Evolutionary conservation across 2,329 filamentous ascomycete genomes (phyloP).

Genomic region (Apiospora hydei): DNA sequence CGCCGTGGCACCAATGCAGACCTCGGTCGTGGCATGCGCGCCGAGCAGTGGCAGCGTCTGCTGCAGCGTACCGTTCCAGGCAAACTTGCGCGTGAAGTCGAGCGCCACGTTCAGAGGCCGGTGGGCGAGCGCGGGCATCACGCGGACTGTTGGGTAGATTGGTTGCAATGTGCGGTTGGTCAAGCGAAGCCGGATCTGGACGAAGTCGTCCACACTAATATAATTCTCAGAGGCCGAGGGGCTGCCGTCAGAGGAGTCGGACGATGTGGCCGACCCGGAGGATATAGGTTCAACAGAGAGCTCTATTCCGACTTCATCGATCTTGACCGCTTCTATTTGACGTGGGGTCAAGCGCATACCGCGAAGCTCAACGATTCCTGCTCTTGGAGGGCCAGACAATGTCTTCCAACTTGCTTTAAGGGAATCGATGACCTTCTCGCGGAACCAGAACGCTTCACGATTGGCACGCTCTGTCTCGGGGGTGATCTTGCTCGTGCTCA

Average conservation of each 20-base stretch:
- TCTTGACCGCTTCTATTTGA: conserved; percentile 83
- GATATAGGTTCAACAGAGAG: conserved; percentile 57
- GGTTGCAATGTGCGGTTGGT: conserved; percentile 74
- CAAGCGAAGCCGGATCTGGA: conserved; percentile 74
- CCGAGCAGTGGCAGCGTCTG: conserved; percentile 70
- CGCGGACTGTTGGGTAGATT: conserved; percentile 75
- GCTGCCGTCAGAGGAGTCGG: not conserved
- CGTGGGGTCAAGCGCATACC: conserved; percentile 75
- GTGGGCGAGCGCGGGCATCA: conserved; percentile 79
- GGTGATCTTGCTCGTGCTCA: conserved; percentile 79
- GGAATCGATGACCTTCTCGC: conserved; percentile 77
- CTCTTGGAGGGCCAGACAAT: conserved; percentile 55
- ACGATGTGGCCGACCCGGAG: not conserved
- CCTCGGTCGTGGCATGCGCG: conserved; percentile 64
- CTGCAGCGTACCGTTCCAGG: conserved; percentile 86
- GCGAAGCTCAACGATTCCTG: conserved; percentile 78
- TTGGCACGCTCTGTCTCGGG: conserved; percentile 80
- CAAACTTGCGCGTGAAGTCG: conserved; percentile 82
- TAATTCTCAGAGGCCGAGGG: conserved; percentile 31
- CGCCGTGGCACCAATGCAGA: conserved; percentile 74
- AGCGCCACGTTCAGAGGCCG: conserved; percentile 76
- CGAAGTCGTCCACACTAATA: conserved; percentile 66
- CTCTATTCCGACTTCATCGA: conserved; percentile 79
- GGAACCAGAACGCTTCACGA: conserved; percentile 90
- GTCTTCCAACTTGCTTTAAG: conserved; percentile 77